Evolutionary conservation across 1,139 yeast species (phyloP).

Genomic region (Debaryomyces robertsiae): DNA sequence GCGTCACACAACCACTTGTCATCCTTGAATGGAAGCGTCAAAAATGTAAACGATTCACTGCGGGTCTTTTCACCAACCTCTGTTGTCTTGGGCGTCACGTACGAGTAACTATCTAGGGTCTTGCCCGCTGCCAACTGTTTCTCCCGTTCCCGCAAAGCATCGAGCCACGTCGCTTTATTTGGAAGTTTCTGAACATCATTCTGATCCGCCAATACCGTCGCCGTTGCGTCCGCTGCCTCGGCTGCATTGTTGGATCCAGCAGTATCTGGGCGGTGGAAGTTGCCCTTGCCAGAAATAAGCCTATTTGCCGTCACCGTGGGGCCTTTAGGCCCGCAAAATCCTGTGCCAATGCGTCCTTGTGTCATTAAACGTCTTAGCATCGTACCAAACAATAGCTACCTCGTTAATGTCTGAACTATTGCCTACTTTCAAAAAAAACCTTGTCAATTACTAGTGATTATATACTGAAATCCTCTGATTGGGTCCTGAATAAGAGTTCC

Average conservation of each 20-base stretch:
- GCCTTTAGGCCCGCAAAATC: neutral
- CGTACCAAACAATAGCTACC: too few species aligned
- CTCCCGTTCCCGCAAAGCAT: conserved; percentile 75
- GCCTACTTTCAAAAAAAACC: too few species aligned
- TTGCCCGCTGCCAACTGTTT: conserved; percentile 71
- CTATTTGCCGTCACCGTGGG: conserved; percentile 4
- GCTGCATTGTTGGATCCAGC: conserved; percentile 48
- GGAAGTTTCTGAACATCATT: conserved; percentile 39
- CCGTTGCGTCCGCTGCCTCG: conserved; percentile 70
- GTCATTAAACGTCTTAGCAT: neutral
- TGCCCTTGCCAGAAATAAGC: conserved; percentile 15
- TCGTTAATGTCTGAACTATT: neutral
- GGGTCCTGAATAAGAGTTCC: too few species aligned
- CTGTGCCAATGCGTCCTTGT: neutral
- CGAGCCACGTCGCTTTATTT: conserved; percentile 79
- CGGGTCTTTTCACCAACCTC: conserved; percentile 73
- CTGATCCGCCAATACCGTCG: conserved; percentile 61
- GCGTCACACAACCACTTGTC: conserved; percentile 84
- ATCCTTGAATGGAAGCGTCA: conserved; percentile 78
- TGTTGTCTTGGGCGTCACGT: conserved; percentile 73
- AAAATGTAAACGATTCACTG: conserved; percentile 72
- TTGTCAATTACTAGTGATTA: too few species aligned
- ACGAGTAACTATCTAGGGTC: conserved; percentile 66
- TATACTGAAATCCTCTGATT: too few species aligned
- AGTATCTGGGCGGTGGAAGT: conserved; percentile 40